Base-by-base conservation (phyloP, 148 eudicot genomes). In the Camellia japonica region DNA sequence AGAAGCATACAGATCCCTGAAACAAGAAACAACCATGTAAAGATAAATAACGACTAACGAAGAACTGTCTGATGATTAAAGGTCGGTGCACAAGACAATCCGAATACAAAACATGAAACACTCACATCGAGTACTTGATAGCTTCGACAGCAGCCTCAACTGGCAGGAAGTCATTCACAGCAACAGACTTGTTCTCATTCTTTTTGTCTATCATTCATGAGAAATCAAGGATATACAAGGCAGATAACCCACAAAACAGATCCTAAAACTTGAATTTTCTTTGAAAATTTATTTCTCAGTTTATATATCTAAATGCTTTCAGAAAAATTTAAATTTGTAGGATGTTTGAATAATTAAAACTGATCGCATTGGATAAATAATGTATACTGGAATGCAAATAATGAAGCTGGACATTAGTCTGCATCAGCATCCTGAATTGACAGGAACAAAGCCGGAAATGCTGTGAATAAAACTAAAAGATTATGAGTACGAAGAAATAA, bases 1-100 rank as follows among this genome's bases (percentile, higher is more conserved):
- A n/a, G 97, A 87, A 62, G 92, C 97, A 84, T 92, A 94, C 68
- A 94, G 90, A 86, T 91, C 98, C 98, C 97, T 94, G 87, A 23
- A 82, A 70, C 67, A 66, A 44, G 64, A 78, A 70, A 69, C 58
- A 71, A 68, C 15, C 52, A 66, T 56, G 55, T 41, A 80, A 30
- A 62, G 13, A 52, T 0, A 64, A 54, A 62, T 52, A 12, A 41
- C 6, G 6, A 56, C 5, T 38, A 66, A 38, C 2, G 9, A 63
- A 11, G 10, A 11, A 61, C 20, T 3, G 18, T 6, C 23, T 7
- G 5, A 58, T 41, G 20, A 5, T 41, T 7, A 44, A 6, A 54
- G 2, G 12, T 6, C 7, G 54, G 2, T 19, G 8, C 16, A 73
- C 56, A 15, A 56, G 7, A 30, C 16, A 18, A 5, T 6, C n/a